A percentile compares a stretch with the other conserved stretches of the same genome.
Evolutionary conservation across 768 basidiomycete species (phyloP).

Genomic region (Trametes cubensis): DNA sequence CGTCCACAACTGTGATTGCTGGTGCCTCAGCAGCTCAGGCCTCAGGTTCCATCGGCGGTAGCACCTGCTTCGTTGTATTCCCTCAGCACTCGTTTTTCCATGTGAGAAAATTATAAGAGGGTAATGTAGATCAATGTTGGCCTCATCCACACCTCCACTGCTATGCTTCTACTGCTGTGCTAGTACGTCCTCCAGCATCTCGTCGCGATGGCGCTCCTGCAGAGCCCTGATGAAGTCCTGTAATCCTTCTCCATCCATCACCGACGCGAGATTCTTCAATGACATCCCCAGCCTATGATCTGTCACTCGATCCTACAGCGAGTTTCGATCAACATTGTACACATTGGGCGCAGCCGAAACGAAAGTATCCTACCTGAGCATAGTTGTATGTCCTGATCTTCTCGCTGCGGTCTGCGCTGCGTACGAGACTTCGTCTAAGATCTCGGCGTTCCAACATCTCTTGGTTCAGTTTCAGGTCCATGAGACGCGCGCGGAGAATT

Average conservation of each 20-base stretch:
- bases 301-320: slow-evolving; percentile 79
- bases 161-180: slow-evolving; percentile 9
- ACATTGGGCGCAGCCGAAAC: background rate
- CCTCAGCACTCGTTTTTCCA: too few relatives aligned
- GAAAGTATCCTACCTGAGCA: slow-evolving; percentile 61
- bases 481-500: slow-evolving; percentile 81
- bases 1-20: too few relatives aligned
- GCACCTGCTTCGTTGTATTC: too few relatives aligned
- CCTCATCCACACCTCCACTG: background rate
- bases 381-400: slow-evolving; percentile 97
- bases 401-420: slow-evolving; percentile 84
- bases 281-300: slow-evolving; percentile 88
- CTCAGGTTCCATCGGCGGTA: too few relatives aligned
- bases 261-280: slow-evolving; percentile 62
- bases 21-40: too few relatives aligned
- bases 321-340: background rate
- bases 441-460: slow-evolving; percentile 74
- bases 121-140: background rate
- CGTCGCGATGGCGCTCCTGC: slow-evolving; percentile 39
- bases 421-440: slow-evolving; percentile 71
- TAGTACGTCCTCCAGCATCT: slow-evolving; percentile 31
- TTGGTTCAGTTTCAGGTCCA: slow-evolving; percentile 74
- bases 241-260: slow-evolving; percentile 69
- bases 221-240: slow-evolving; percentile 60
- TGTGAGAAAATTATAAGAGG: too few relatives aligned